Evolutionary conservation across 176 grass and related monocot species (phyloP), one percentile per base, ranked within the genome.

Genomic region (Phoenix dactylifera): DNA sequence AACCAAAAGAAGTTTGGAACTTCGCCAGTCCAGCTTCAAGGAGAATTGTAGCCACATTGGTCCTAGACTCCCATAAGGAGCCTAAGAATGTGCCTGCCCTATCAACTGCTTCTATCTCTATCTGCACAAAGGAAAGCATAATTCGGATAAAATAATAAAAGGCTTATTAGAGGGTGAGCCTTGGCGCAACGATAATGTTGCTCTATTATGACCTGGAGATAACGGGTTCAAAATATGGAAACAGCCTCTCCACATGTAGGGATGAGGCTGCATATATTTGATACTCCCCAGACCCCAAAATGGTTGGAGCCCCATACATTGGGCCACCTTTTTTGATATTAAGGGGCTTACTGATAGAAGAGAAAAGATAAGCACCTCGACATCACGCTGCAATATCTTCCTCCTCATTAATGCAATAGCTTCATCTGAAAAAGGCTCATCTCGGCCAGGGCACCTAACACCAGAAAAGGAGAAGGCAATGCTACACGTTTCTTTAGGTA

Each of bases 341-440:
- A 7, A 44, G 18, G 3, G 49, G 25, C 52, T 20, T 59, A 28
- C 3, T 16, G 35, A 7, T 78, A 68, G 55, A 23, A 52, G 2
- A 72, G 18, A 12, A 6, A 68, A 55, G 22, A 44, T 54, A 15
- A 15, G 49, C 72, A 94, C 84, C 79, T 98, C 93, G 65, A 98
- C 93, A 74, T 98, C 88, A 18, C 82, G 84, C 30, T 98, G 93
- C 20, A 98, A 58, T 57, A 98, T 74, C 65, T 77, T 92, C 50
- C 88, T 84, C 76, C 93, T 92, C 84, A 92, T 98, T 67, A 98
- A 88, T 54, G 93, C 81, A 98, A 98, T 90, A 54, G 93, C 84
- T 77, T 92, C 93, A 63, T 80, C 79, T 54, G 93, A 88, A 78
- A 82, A 89, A 23, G 93, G 88, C 63, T 92, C 88, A 25, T 82